phyloP scores from a whole-genome alignment of 345 rosid species.

The Heritiera littoralis region DNA sequence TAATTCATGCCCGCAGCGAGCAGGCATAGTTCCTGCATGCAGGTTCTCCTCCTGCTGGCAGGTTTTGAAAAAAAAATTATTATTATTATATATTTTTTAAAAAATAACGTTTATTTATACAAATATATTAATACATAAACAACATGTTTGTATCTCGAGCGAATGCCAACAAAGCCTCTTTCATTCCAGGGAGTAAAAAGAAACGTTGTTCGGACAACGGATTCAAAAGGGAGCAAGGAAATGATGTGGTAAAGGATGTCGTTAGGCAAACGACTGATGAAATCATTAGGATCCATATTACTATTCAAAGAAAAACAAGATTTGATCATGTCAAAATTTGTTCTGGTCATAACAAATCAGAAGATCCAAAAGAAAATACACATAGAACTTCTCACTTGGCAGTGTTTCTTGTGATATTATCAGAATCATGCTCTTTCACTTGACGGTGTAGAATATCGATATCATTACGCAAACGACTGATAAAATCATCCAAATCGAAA shows the following conservation, averaged over 20 bases:
- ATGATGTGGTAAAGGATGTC: too few species aligned
- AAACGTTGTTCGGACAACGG: background rate
- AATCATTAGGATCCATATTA: background rate
- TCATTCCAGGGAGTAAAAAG: conserved; percentile 13
- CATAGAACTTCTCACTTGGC: background rate
- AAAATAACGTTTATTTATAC: too few species aligned
- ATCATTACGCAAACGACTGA: background rate
- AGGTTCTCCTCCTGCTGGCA: too few species aligned
- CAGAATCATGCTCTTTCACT: background rate
- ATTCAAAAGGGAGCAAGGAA: too few species aligned
- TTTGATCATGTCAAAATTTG: background rate
- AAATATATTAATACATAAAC: too few species aligned
- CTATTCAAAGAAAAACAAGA: background rate
- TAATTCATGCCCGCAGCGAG: too few species aligned
- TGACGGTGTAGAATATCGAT: background rate
- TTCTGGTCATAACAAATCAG: background rate
- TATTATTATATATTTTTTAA: too few species aligned
- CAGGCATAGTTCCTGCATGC: too few species aligned
- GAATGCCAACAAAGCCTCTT: background rate
- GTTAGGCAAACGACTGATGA: too few species aligned
- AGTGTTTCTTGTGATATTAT: background rate
- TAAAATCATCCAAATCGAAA: background rate
- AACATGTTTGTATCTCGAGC: background rate
- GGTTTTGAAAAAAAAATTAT: too few species aligned
- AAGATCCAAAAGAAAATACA: background rate